These are phyloP conservation scores for Fusarium fracticaudum DNA, from an alignment of 2,329 filamentous ascomycete genomes.

Conservation along the genomic window DNA sequence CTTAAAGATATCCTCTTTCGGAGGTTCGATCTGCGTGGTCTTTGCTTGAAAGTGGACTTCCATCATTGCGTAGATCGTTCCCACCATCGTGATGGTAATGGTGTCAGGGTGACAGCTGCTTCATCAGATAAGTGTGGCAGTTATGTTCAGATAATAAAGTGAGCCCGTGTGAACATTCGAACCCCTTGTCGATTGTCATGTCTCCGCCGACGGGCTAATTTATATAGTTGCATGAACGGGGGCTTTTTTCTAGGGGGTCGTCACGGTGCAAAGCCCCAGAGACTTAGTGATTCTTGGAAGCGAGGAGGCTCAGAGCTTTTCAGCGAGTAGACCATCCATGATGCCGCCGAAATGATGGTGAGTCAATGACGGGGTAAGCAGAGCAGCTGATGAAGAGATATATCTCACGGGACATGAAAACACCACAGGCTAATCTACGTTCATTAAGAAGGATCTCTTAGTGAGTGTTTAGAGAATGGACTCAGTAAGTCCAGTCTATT, in stretches of 20 bases:
- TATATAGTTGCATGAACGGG: not conserved
- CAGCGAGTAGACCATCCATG: not conserved
- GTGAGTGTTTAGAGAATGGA: too few species aligned
- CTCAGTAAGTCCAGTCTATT: too few species aligned
- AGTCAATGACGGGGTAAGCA: not conserved
- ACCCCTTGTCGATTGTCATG: accelerated
- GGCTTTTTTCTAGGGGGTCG: not conserved
- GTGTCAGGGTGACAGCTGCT: accelerated
- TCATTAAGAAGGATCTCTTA: too few species aligned
- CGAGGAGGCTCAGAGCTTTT: not conserved
- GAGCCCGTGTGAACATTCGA: not conserved
- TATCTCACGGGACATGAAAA: accelerated
- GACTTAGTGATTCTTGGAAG: not conserved
- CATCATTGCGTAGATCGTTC: not conserved
- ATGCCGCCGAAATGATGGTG: not conserved
- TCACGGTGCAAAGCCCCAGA: accelerated
- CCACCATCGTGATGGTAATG: accelerated
- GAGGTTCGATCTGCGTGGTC: accelerated
- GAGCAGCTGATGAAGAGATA: not conserved
- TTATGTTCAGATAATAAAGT: accelerated
- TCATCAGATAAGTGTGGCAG: accelerated
- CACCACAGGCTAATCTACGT: accelerated
- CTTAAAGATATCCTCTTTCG: not conserved
- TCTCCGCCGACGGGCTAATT: not conserved
- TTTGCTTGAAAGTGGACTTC: not conserved